These are phyloP conservation scores for Leccinum pellstonianum DNA, from an alignment of 768 basidiomycete species.

Conservation along the genomic window DNA sequence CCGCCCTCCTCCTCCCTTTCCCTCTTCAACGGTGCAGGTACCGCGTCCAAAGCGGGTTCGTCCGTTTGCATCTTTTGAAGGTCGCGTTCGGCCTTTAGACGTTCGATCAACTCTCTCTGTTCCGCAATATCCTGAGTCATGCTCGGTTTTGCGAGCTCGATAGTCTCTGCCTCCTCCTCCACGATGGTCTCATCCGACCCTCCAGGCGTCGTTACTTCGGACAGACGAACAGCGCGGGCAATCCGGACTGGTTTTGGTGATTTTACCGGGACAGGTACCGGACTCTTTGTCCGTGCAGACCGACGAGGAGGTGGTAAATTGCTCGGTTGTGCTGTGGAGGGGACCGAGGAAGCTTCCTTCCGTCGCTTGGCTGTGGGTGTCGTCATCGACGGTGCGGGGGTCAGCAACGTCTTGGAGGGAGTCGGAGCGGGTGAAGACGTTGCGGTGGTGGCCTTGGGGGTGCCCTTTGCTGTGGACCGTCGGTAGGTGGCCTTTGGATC, in stretches of 20 bases:
- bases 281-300: slow-evolving; percentile 43
- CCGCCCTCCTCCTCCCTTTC: slow-evolving; percentile 41
- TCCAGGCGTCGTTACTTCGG: slow-evolving; percentile 43
- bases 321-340: slow-evolving; percentile 20
- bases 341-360: slow-evolving; percentile 54
- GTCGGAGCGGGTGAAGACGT: slow-evolving; percentile 29
- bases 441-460: slow-evolving; percentile 29
- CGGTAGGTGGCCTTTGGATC: slow-evolving; percentile 80
- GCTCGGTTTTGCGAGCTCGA: slow-evolving; percentile 60
- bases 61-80: slow-evolving; percentile 27
- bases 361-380: slow-evolving; percentile 60
- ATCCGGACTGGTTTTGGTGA: slow-evolving; percentile 33
- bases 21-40: slow-evolving; percentile 43
- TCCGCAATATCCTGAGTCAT: slow-evolving; percentile 73
- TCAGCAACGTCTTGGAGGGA: slow-evolving; percentile 27
- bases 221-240: slow-evolving; percentile 22
- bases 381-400: slow-evolving; percentile 37
- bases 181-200: slow-evolving; percentile 65
- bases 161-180: slow-evolving; percentile 59
- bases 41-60: slow-evolving; percentile 7
- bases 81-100: slow-evolving; percentile 65
- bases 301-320: slow-evolving; percentile 42
- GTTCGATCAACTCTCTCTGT: slow-evolving; percentile 73
- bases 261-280: slow-evolving; percentile 36
- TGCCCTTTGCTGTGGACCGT: slow-evolving; percentile 49